Evolutionary conservation across 257 asterid species (phyloP), one percentile per base, ranked within the genome.

Genomic region (Scutellaria galericulata): DNA sequence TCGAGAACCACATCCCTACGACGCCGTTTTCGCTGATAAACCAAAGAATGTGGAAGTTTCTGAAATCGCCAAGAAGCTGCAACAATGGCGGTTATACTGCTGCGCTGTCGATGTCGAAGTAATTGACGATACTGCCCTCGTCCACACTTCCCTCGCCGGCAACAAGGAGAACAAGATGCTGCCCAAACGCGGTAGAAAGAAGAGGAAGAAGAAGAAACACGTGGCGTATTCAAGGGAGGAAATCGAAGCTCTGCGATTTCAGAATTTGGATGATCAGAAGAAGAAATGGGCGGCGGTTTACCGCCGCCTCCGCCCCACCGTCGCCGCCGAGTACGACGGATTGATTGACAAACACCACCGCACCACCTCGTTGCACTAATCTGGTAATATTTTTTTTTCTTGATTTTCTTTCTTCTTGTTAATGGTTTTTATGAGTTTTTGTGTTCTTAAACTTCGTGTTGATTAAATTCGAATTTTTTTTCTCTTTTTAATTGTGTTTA

Each of bases 251-350:
- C 54, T 85, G 72, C 82, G 87, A 79, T 81, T 71, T 68, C 58
- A 68, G 59, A 73, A 75, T 66, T 5, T 76, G 31, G 88, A 86
- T 3, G 68, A 47, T 45, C 93, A 90, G 66, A 81, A 18, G 84
- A 82, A 70, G 66, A 85, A 57, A 64, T 90, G 97, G 97, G 70
- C 61, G 60, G 86, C 81, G 74, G 77, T 86, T 22, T 84, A 86
- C 55, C 73, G 76, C 66, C 87, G 85, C n/a, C 86, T 90, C 57
- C 77, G 61, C 61, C 69, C 87, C 3, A 9, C 40, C 13, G 83
- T 82, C 63, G 84, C 73, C 67, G 67, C 79, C 75, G 88, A 85
- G 75, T 88, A 88, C 27, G 90, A 90, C 77, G 84, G 76, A 54
- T 68, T 90, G 11, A 66, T 70, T 35, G 22, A 31, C 37, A 4